Evolutionary conservation across 495 filamentous ascomycete genomes (phyloP), one percentile per base, ranked within the genome.

Genomic region (Choiromyces venosus): DNA sequence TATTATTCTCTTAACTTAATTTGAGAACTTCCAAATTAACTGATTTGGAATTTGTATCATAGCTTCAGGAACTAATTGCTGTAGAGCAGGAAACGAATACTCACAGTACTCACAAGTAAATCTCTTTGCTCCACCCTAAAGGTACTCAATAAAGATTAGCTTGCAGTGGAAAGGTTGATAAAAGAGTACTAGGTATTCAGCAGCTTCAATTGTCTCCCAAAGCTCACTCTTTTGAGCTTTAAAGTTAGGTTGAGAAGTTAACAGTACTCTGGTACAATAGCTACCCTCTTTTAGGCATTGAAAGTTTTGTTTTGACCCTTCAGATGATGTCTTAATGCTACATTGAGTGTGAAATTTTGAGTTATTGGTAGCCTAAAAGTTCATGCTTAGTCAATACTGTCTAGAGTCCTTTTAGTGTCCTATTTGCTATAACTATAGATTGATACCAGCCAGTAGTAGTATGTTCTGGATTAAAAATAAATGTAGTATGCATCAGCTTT

Each of bases 81-180:
- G 16, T 65, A 66, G 33, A 0, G 21, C 25, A 36, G 21, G 35
- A 9, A 71, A 25, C 38, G 37, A 37, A 71, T 42, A 71, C 14
- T 25, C 18, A 40, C 70, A 71, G 29, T 71, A 9, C 19, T 39
- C 35, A 5, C 19, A 0, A 10, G 61, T 46, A 37, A 66, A 72
- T 16, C 9, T 19, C 44, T 71, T 71, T 2, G 36, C 52, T 66
- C 33, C 35, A 37, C 33, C 14, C 69, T n/a, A 71, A 35, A n/a
- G 65, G 19, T 35, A 16, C 14, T 71, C 46, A 65, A 71, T 71
- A 35, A 64, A 71, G 18, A 61, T 71, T 18, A 71, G 40, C 46
- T 71, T 37, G 16, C 69, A 65, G 40, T 71, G 69, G 29, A 71
- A 72, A 10, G 39, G 38, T 0, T 52, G 70, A 37, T 72, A 72